Conservation (phyloP, 2,329 filamentous ascomycete species). For the Furcasterigmium furcatum region DNA sequence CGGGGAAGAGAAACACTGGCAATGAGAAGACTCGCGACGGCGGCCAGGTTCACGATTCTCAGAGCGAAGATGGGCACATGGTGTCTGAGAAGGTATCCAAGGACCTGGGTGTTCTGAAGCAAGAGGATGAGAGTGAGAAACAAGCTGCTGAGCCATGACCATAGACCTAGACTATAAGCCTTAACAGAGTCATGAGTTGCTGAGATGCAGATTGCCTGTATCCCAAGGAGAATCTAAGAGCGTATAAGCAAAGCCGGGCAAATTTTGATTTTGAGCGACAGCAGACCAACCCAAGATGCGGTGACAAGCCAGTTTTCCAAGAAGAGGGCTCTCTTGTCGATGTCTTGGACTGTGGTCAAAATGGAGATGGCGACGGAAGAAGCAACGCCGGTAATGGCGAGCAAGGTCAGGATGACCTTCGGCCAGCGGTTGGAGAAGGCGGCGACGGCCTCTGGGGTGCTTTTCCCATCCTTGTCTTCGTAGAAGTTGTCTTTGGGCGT, state of each 20-base stretch:
- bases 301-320: conserved; percentile 59
- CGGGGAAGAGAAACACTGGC: conserved; percentile 58
- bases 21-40: conserved; percentile 40
- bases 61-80: conserved; percentile 35
- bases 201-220: conserved; percentile 48
- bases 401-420: conserved; percentile 50
- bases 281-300: conserved; percentile 56
- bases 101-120: conserved; percentile 38
- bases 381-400: conserved; percentile 50
- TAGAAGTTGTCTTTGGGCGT: conserved; percentile 47
- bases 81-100: conserved; percentile 27
- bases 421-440: conserved; percentile 59
- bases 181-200: conserved; percentile 47
- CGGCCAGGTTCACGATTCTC: conserved; percentile 42
- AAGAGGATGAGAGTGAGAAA: conserved; percentile 40
- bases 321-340: conserved; percentile 31
- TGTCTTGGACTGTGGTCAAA: conserved; percentile 37
- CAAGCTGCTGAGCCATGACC: conserved; percentile 44
- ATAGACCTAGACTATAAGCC: conserved; percentile 51
- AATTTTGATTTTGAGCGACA: not conserved
- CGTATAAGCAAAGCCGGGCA: not conserved
- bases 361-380: conserved; percentile 56
- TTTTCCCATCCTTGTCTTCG: conserved; percentile 66
- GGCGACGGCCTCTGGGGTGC: conserved; percentile 59
- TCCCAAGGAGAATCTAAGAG: conserved; percentile 31